phyloP scores from a whole-genome alignment of 805 yeast genomes.

The Tetrapisispora namnaoensis region DNA sequence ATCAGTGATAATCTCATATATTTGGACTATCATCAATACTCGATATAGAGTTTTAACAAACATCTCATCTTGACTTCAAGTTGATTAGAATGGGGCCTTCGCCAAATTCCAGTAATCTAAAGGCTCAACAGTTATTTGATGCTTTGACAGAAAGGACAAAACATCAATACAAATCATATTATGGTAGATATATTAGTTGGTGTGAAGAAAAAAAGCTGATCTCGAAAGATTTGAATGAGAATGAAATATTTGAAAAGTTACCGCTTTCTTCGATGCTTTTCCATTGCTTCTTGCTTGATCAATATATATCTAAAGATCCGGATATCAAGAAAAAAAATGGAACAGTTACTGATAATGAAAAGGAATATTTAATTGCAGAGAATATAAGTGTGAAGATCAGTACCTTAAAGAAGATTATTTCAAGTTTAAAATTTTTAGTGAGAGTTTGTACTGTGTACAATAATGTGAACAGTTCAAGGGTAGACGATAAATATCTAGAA shows the following conservation, averaged over 20 bases:
- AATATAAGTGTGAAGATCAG: constrained; percentile 9
- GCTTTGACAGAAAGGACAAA: constrained; percentile 20
- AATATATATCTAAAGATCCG: constrained; percentile 4
- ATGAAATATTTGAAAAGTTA: constrained; percentile 11
- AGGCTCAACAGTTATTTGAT: constrained; percentile 15
- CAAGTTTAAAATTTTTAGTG: constrained; percentile 17
- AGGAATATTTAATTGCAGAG: constrained; percentile 1
- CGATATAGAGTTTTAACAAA: too few species aligned
- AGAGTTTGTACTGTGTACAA: constrained; percentile 17
- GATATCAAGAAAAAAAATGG: neutral
- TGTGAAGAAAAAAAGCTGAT: constrained; percentile 10
- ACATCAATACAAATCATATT: constrained; percentile 23
- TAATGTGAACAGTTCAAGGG: constrained; percentile 4
- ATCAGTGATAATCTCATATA: too few species aligned
- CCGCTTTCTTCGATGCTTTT: constrained; percentile 18
- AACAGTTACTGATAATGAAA: neutral
- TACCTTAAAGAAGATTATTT: constrained; percentile 15
- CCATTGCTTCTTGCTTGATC: constrained; percentile 23
- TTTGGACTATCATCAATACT: too few species aligned
- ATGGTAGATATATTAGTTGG: constrained; percentile 24
- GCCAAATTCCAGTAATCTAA: neutral
- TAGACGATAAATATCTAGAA: constrained; percentile 20
- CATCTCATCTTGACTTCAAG: too few species aligned
- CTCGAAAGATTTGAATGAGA: neutral
- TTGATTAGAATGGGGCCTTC: neutral